Evolutionary conservation across 2,329 filamentous ascomycete species (phyloP).

Genomic region (Scopulariopsis brevicaulis): DNA sequence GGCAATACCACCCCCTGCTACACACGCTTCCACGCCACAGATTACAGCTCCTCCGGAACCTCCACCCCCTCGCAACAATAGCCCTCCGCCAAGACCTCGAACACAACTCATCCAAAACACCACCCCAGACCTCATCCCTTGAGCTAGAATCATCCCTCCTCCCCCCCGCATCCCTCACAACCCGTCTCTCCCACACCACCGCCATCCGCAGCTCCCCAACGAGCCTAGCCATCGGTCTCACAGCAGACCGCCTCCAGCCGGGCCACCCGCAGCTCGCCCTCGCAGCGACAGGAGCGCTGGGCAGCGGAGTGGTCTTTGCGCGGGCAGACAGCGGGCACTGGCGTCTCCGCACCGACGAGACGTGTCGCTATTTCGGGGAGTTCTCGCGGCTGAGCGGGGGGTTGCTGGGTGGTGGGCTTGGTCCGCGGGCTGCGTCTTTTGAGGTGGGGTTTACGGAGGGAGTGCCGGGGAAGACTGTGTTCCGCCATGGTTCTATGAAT

Average conservation of each 20-base stretch:
- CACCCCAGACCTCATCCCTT: slow-evolving; percentile 10
- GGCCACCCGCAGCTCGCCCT: slow-evolving; percentile 4
- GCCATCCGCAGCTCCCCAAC: slow-evolving; percentile 17
- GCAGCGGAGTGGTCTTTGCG: slow-evolving; percentile 22
- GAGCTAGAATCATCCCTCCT: slow-evolving; percentile 26
- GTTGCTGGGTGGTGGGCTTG: slow-evolving; percentile 17
- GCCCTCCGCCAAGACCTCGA: slow-evolving; percentile 26
- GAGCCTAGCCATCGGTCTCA: slow-evolving; percentile 23
- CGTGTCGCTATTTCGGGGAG: slow-evolving; percentile 19
- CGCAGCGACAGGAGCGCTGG: slow-evolving; percentile 8
- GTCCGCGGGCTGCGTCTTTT: slow-evolving; percentile 20
- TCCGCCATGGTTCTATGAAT: slow-evolving; percentile 11
- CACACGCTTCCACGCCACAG: slow-evolving; percentile 22
- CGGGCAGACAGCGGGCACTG: slow-evolving; percentile 30
- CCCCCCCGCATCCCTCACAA: slow-evolving; percentile 22
- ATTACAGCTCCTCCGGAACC: slow-evolving; percentile 23
- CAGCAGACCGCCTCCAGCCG: slow-evolving; percentile 9
- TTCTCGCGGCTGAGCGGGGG: slow-evolving; percentile 18
- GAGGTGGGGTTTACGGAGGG: slow-evolving; percentile 28
- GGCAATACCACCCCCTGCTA: slow-evolving; percentile 25
- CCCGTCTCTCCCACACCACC: slow-evolving; percentile 19
- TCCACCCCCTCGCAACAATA: slow-evolving; percentile 24
- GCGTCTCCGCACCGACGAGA: slow-evolving; percentile 14
- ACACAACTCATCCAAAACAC: neutral
- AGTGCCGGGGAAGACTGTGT: slow-evolving; percentile 9